Evolutionary conservation across 75 land plant genomes (phyloP).

Genomic region (Pseudotsuga menziesii): DNA sequence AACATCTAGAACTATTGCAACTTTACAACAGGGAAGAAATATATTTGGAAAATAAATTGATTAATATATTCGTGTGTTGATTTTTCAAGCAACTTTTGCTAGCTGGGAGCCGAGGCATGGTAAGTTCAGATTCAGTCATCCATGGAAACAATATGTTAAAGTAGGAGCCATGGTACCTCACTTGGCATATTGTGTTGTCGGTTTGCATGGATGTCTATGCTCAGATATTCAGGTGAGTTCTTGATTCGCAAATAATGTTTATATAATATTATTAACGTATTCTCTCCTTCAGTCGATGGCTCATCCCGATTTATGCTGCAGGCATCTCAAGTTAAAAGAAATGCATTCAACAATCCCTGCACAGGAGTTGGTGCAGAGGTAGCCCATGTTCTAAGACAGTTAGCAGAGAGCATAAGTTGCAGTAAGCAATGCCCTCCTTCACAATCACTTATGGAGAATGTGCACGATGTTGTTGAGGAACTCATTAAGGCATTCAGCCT

Average conservation of each 20-base stretch:
- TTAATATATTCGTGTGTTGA: neutral
- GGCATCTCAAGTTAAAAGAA: constrained; percentile 1
- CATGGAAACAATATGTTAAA: constrained; percentile 55
- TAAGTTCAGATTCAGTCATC: constrained; percentile 43
- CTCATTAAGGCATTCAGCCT: neutral
- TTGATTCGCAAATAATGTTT: neutral
- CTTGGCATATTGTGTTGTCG: constrained; percentile 40
- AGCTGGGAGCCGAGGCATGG: constrained; percentile 83
- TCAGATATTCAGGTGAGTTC: constrained; percentile 47
- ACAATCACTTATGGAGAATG: constrained; percentile 1
- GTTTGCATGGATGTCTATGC: constrained; percentile 46
- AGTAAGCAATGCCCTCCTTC: constrained; percentile 20
- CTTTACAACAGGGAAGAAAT: too few relatives aligned
- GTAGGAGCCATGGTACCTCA: constrained; percentile 58
- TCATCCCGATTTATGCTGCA: neutral
- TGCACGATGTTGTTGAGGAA: constrained; percentile 17
- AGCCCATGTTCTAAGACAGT: constrained; percentile 23
- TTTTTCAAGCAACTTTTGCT: constrained; percentile 57
- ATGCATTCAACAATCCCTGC: constrained; percentile 25
- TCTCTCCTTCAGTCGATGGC: neutral
- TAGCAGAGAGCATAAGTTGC: constrained; percentile 28
- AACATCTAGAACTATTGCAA: too few relatives aligned
- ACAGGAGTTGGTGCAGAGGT: constrained; percentile 14
- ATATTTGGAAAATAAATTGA: too few relatives aligned
- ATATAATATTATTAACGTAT: neutral